Percentiles rank a stretch among this genome's conserved stretches.
These are phyloP conservation scores for Stachybotrys chlorohalonatus DNA, from an alignment of 2,329 filamentous ascomycete species.

Conservation along the genomic window DNA sequence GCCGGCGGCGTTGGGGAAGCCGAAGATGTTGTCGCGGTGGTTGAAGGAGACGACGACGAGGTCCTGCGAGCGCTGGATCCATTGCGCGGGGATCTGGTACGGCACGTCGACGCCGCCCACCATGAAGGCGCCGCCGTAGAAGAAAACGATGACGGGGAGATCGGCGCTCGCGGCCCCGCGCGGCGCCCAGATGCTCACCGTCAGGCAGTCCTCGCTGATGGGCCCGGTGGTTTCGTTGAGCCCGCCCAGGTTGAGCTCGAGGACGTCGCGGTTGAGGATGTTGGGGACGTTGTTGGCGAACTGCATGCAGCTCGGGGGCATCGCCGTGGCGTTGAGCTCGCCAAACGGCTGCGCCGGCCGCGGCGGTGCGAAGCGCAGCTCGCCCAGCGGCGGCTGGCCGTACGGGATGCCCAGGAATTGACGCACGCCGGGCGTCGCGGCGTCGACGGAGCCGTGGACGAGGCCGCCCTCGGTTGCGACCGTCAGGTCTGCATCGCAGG, in stretches of 20 bases:
- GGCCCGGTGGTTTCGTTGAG: neutral
- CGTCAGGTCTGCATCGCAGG: neutral
- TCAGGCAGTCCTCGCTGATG: slow-evolving; percentile 1
- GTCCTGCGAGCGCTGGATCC: neutral
- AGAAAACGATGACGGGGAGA: neutral
- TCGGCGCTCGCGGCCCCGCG: neutral
- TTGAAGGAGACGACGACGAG: neutral
- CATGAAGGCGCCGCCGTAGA: slow-evolving; percentile 1
- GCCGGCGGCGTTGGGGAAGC: slow-evolving; percentile 1
- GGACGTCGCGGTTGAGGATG: neutral
- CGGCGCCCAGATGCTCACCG: neutral
- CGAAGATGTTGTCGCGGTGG: neutral
- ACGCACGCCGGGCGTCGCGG: neutral
- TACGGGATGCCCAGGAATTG: slow-evolving; percentile 1
- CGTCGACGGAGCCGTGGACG: neutral
- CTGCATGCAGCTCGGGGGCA: slow-evolving; percentile 1
- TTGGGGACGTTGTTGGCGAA: neutral
- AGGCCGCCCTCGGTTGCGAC: neutral
- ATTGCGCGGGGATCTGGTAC: neutral
- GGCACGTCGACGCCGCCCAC: neutral
- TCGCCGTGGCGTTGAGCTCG: neutral
- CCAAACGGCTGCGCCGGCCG: neutral
- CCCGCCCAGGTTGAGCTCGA: slow-evolving; percentile 1
- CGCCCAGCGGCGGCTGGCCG: neutral
- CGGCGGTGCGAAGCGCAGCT: neutral